These are phyloP conservation scores for Backusella luteola DNA, from an alignment of 192 early-diverging fungal species.

Conservation along the genomic window DNA sequence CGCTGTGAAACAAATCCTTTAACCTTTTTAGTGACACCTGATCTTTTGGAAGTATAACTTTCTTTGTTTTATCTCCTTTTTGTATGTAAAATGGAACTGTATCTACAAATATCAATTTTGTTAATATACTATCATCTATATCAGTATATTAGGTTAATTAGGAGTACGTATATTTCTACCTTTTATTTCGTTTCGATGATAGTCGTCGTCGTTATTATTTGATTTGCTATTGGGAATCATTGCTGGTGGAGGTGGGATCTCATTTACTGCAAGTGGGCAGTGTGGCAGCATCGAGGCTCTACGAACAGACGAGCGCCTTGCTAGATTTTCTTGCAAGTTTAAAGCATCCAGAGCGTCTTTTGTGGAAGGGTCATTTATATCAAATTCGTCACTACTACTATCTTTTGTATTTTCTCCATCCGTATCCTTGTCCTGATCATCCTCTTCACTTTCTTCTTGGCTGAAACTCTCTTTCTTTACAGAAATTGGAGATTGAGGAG, in stretches of 20 bases:
- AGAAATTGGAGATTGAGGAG: neutral
- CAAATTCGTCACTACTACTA: constrained; percentile 12
- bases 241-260: neutral
- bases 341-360: constrained; percentile 26
- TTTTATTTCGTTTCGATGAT: neutral
- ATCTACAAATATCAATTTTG: neutral
- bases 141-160: neutral
- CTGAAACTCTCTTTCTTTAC: neutral
- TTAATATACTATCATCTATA: neutral
- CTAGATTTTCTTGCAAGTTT: constrained; percentile 28
- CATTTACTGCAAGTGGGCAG: neutral
- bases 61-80: constrained; percentile 56
- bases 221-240: neutral
- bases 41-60: constrained; percentile 41
- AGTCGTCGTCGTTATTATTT: neutral
- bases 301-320: constrained; percentile 29
- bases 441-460: neutral
- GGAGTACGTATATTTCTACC: neutral
- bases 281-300: neutral
- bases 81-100: constrained; percentile 48
- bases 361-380: constrained; percentile 26
- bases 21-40: constrained; percentile 45
- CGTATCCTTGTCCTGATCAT: neutral
- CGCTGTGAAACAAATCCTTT: constrained; percentile 63
- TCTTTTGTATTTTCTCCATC: neutral